Base-by-base conservation (phyloP, 306 rosid species). In the Clitoria ternatea region DNA sequence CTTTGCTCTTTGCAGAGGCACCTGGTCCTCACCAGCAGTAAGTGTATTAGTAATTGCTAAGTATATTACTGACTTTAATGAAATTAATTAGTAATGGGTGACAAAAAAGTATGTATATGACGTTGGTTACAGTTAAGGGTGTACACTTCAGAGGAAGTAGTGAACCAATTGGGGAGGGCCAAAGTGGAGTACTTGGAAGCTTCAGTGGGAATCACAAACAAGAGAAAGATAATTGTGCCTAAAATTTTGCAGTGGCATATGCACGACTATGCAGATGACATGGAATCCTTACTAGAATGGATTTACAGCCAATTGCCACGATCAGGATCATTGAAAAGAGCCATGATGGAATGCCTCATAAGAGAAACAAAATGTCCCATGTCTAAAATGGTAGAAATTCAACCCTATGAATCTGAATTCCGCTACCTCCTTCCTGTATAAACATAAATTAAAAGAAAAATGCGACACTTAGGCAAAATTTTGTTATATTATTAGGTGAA, bases 11-110 rank as follows among this genome's bases (percentile, higher is more conserved):
- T 89, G 97, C 65, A 61, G 98, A 45, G 97, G 98, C 74, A 88
- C 89, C 45, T 83, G 98, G 97, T 89, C 96, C 39, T 89, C 97
- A 17, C 98, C 98, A 15, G 98, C 98, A 6, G 98, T 90, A 81
- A 82, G 91, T 80, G 43, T 4, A 62, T 18, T 32, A n/a, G n/a
- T n/a, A n/a, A n/a, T n/a, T n/a, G 14, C 42, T 40, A 5, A 27
- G 47, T 40, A 5, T n/a, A n/a, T 54, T 45, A 15, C 20, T 45
- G 17, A 40, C 27, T 35, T 66, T 5, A 29, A 6, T 7, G 14
- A 12, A 36, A 6, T 39, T 72, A 35, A n/a, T 23, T 35, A 13
- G 2, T 14, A 36, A 47, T 29, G 57, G 61, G 42, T 69, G 53
- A 73, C 6, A 8, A 18, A 19, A n/a, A 36, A 3, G 19, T 17